Base-by-base conservation (phyloP, 2,329 filamentous ascomycete genomes). In the Colletotrichum aenigma region DNA sequence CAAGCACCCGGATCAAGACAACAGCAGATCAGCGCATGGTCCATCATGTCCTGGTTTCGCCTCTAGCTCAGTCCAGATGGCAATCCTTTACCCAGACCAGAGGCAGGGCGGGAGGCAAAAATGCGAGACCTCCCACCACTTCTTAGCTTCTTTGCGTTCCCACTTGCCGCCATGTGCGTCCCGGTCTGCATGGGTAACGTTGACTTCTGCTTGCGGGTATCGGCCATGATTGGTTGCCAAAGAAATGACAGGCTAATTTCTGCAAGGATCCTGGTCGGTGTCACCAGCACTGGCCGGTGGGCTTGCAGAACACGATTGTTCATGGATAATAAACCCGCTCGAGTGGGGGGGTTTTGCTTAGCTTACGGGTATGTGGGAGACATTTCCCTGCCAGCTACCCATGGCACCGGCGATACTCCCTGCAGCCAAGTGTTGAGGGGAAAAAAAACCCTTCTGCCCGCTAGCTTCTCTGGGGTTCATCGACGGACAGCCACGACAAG, bases 391-490 rank as follows among this genome's bases (percentile, higher is more conserved):
- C 36, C 30, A 16, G 7, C 12, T n/a, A 75, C 38, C 72, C 69
- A 62, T 66, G 62, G 34, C 48, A 43, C 56, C 38, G 61, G 55
- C 72, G 68, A 60, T 64, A 24, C 58, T 71, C 71, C 71, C 67
- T 74, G 72, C 72, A 75, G 62, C 69, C 68, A 75, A 67, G 72
- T 58, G 48, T 38, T 71, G 72, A 72, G 68, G 68, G 68, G 24
- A 62, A 75, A 72, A 72, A 71, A 66, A 66, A 34, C 5, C 28
- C n/a, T 71, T 62, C 36, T 48, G 26, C 61, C 43, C 24, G 56
- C 70, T 62, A 36, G 30, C 34, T 60, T n/a, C 61, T 28, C 24
- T 55, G 18, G 34, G 52, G 52, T 32, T 34, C 18, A n/a, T 66
- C 7, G 32, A 38, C 12, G 34, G 24, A 30, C 15, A 30, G 30